These are phyloP conservation scores for Melampsora larici-populina DNA, from an alignment of 1,284 basidiomycete species.

Conservation along the genomic window DNA sequence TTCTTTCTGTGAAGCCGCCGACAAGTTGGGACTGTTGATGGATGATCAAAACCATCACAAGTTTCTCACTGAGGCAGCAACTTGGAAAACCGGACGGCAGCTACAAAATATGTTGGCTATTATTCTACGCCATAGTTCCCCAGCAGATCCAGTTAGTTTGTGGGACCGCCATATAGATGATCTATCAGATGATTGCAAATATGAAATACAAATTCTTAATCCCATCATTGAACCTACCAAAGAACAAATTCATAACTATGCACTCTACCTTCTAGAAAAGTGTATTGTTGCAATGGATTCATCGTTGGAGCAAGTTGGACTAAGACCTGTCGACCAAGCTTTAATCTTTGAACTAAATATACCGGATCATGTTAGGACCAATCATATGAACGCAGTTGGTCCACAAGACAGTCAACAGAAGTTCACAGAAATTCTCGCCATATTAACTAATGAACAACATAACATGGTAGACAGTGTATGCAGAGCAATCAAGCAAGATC, in stretches of 20 bases:
- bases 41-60: slow-evolving; percentile 55
- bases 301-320: neutral
- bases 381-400: slow-evolving; percentile 56
- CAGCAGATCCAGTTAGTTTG: slow-evolving; percentile 53
- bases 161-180: slow-evolving; percentile 54
- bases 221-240: no score
- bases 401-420: slow-evolving; percentile 55
- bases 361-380: neutral
- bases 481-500: slow-evolving; percentile 49
- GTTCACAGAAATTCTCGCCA: slow-evolving; percentile 36
- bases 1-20: no score
- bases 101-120: slow-evolving; percentile 57
- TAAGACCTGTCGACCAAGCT: slow-evolving; percentile 48
- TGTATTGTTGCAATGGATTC: slow-evolving; percentile 42
- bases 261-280: no score
- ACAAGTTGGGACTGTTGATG: slow-evolving; percentile 54
- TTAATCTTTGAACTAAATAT: slow-evolving; percentile 42
- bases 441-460: slow-evolving; percentile 56
- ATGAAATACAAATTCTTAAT: neutral
- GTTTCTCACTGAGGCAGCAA: slow-evolving; percentile 57
- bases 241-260: neutral
- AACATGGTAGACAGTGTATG: slow-evolving; percentile 54
- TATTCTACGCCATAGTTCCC: slow-evolving; percentile 54
- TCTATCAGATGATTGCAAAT: slow-evolving; percentile 55
- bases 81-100: slow-evolving; percentile 55